phyloP scores from a whole-genome alignment of 768 basidiomycete species.

The Trametes cinnabarina region DNA sequence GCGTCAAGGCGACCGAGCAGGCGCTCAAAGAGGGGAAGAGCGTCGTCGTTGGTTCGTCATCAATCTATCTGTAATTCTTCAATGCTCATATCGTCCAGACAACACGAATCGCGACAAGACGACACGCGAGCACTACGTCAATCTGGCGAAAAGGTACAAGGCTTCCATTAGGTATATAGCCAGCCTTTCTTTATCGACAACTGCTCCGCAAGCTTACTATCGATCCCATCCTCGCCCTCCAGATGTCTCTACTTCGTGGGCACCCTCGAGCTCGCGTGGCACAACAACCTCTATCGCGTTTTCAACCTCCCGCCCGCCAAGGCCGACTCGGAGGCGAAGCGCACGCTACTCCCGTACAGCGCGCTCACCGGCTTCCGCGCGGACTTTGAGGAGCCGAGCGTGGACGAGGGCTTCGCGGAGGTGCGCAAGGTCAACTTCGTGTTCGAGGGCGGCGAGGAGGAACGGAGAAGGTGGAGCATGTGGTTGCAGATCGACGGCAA shows the following conservation, averaged over 20 bases:
- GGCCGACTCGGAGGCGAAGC: slow-evolving; percentile 43
- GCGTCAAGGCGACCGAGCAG: slow-evolving; percentile 61
- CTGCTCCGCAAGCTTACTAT: background rate
- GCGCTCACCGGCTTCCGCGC: slow-evolving; percentile 59
- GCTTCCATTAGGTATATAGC: slow-evolving; percentile 53
- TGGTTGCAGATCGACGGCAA: slow-evolving; percentile 83
- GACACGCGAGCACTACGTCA: slow-evolving; percentile 72
- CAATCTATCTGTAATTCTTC: too few species aligned
- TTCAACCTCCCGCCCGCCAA: slow-evolving; percentile 52
- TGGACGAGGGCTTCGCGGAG: slow-evolving; percentile 73
- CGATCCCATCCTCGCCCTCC: background rate
- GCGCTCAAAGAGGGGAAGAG: slow-evolving; percentile 55
- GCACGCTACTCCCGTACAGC: slow-evolving; percentile 55
- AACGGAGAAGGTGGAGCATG: slow-evolving; percentile 71
- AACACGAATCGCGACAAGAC: slow-evolving; percentile 83
- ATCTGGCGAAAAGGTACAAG: slow-evolving; percentile 54
- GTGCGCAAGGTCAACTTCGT: slow-evolving; percentile 77
- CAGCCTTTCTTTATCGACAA: too few species aligned
- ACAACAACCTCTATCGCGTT: slow-evolving; percentile 90
- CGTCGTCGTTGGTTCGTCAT: slow-evolving; percentile 74
- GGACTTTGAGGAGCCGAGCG: slow-evolving; percentile 63
- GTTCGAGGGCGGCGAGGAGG: slow-evolving; percentile 74
- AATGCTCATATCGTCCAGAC: too few species aligned
- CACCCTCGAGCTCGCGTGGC: slow-evolving; percentile 81
- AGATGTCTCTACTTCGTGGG: slow-evolving; percentile 79